These are phyloP conservation scores for Fusarium decemcellulare DNA, from an alignment of 2,329 filamentous ascomycete species.

Conservation along the genomic window DNA sequence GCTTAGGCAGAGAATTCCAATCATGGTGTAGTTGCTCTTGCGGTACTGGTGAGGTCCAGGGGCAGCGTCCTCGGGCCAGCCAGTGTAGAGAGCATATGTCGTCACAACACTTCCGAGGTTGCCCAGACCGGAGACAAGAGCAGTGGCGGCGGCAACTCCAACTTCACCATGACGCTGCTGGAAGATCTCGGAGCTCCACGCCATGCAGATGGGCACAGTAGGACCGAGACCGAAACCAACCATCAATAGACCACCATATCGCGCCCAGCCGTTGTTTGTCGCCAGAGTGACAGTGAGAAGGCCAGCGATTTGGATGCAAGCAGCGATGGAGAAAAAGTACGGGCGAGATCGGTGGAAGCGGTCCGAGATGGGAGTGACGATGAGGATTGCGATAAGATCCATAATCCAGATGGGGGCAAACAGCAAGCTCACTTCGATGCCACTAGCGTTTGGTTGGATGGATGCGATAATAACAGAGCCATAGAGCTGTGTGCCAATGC, in stretches of 20 bases:
- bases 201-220: constrained; percentile 94
- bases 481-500: constrained; percentile 91
- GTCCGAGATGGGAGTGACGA: constrained; percentile 88
- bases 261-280: constrained; percentile 79
- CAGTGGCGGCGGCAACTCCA: constrained; percentile 87
- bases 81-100: constrained; percentile 90
- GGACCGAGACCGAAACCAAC: constrained; percentile 92
- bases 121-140: constrained; percentile 87
- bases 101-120: constrained; percentile 90
- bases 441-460: constrained; percentile 81
- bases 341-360: constrained; percentile 86
- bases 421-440: constrained; percentile 83
- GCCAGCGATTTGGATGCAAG: constrained; percentile 84
- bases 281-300: constrained; percentile 86
- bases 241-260: constrained; percentile 90
- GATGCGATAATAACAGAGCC: constrained; percentile 87
- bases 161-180: constrained; percentile 91
- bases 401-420: constrained; percentile 96
- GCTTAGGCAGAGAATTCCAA: constrained; percentile 85
- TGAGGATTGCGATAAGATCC: constrained; percentile 89
- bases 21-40: constrained; percentile 89
- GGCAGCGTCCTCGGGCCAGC: constrained; percentile 84
- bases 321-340: constrained; percentile 84
- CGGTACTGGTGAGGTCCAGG: constrained; percentile 80
- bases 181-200: constrained; percentile 93